Conservation (phyloP, 2,329 filamentous ascomycete genomes). For the Fusarium staphyleae region DNA sequence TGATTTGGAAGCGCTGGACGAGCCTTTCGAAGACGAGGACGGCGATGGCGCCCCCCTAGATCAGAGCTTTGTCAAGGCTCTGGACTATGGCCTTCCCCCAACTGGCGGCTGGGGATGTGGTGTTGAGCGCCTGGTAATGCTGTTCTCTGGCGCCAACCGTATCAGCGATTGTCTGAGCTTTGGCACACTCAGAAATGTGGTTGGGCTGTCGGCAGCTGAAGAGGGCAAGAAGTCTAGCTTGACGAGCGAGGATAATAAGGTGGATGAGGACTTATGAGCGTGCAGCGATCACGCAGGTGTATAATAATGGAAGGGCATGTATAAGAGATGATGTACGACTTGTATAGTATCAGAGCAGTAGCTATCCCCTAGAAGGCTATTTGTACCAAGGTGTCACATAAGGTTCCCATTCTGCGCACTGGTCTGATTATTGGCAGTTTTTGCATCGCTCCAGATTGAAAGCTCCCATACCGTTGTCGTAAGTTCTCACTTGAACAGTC, state of each 20-base stretch:
- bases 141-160: slow-evolving; percentile 78
- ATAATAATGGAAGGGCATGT: slow-evolving; percentile 7
- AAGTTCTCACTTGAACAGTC: too few species aligned
- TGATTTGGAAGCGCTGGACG: slow-evolving; percentile 9
- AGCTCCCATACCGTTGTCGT: too few species aligned
- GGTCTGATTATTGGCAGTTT: too few species aligned
- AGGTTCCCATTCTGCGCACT: too few species aligned
- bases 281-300: not conserved
- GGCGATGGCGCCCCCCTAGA: slow-evolving; percentile 63
- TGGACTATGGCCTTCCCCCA: slow-evolving; percentile 91
- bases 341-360: slow-evolving; percentile 38
- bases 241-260: not conserved
- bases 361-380: slow-evolving; percentile 20
- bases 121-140: slow-evolving; percentile 89
- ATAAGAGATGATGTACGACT: slow-evolving; percentile 27
- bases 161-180: slow-evolving; percentile 91
- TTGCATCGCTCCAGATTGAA: too few species aligned
- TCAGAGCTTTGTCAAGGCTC: slow-evolving; percentile 81
- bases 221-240: slow-evolving; percentile 33
- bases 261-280: slow-evolving; percentile 12
- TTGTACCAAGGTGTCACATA: slow-evolving; percentile 12
- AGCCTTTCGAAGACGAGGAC: slow-evolving; percentile 48
- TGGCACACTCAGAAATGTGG: slow-evolving; percentile 78
- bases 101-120: slow-evolving; percentile 98
- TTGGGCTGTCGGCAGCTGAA: slow-evolving; percentile 55